These are phyloP conservation scores for Leucogyrophana mollusca DNA, from an alignment of 768 basidiomycete genomes.

Conservation along the genomic window DNA sequence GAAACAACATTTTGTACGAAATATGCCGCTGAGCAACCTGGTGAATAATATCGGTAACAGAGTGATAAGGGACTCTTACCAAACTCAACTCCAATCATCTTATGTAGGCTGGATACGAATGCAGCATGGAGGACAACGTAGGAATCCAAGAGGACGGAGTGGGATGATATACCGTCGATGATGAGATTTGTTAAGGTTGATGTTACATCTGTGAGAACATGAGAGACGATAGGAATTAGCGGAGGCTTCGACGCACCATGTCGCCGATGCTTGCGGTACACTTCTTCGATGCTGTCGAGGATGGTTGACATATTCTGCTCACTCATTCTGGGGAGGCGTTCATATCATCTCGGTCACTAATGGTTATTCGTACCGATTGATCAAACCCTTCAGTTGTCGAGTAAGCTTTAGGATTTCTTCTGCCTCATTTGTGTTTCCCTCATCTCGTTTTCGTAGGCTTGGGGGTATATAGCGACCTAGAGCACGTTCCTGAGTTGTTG, in stretches of 20 bases:
- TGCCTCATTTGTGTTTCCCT: conserved; percentile 29
- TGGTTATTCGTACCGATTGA: conserved; percentile 65
- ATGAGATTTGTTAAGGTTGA: conserved; percentile 74
- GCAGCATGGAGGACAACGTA: conserved; percentile 89
- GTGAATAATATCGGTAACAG: not conserved
- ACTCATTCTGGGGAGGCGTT: conserved; percentile 75
- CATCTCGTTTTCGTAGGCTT: conserved; percentile 58
- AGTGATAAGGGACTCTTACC: conserved; percentile 53
- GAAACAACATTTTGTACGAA: conserved; percentile 74
- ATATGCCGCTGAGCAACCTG: conserved; percentile 59
- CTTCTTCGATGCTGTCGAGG: conserved; percentile 66
- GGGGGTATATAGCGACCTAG: conserved; percentile 77
- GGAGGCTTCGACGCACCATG: conserved; percentile 54
- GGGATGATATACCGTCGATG: conserved; percentile 75
- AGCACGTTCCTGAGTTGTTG: conserved; percentile 4
- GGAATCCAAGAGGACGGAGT: conserved; percentile 80
- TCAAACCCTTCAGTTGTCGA: conserved; percentile 79
- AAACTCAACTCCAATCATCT: conserved; percentile 82
- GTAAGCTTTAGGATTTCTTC: conserved; percentile 56
- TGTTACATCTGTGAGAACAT: conserved; percentile 65
- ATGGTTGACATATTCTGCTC: conserved; percentile 86
- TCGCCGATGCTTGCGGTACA: conserved; percentile 74
- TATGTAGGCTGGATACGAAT: conserved; percentile 78
- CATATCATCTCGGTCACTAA: no score
- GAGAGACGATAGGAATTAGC: not conserved